phyloP scores from a whole-genome alignment of 257 asterid species.

The Solanum ahanhuiri region DNA sequence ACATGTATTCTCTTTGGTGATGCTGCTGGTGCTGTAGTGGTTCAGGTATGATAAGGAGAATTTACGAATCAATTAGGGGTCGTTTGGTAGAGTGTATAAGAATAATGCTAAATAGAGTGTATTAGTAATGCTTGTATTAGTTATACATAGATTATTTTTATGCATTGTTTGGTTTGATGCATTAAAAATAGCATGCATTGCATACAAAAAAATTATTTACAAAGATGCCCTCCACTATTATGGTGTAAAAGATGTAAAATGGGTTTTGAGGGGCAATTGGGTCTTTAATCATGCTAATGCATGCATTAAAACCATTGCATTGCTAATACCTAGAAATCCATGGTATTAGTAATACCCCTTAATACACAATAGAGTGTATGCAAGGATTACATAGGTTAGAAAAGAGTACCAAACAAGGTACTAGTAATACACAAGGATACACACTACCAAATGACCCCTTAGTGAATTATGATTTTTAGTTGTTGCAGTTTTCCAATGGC shows the following conservation, averaged over 20 bases:
- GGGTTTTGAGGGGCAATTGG: not conserved
- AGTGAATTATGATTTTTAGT: not conserved
- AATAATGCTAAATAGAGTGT: not conserved
- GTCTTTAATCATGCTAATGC: not conserved
- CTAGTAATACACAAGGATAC: not conserved
- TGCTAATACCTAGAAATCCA: not conserved
- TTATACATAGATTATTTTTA: not conserved
- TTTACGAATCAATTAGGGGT: not conserved
- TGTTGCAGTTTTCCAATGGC: not conserved
- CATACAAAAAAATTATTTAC: not conserved
- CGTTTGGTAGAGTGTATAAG: not conserved
- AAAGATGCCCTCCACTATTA: not conserved
- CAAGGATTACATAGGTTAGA: not conserved
- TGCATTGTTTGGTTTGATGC: not conserved
- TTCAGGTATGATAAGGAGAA: conserved; percentile 41
- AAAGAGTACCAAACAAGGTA: not conserved
- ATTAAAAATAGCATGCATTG: not conserved
- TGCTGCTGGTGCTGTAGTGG: conserved; percentile 89
- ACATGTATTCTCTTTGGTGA: conserved; percentile 97
- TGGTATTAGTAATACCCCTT: not conserved
- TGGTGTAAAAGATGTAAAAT: not conserved
- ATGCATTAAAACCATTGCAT: too few species aligned
- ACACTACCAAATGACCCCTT: not conserved
- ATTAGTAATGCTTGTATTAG: not conserved
- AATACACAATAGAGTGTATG: not conserved